These are phyloP conservation scores for Ulota crispa DNA, from an alignment of 225 moss, liverwort and hornwort genomes.

Conservation along the genomic window DNA sequence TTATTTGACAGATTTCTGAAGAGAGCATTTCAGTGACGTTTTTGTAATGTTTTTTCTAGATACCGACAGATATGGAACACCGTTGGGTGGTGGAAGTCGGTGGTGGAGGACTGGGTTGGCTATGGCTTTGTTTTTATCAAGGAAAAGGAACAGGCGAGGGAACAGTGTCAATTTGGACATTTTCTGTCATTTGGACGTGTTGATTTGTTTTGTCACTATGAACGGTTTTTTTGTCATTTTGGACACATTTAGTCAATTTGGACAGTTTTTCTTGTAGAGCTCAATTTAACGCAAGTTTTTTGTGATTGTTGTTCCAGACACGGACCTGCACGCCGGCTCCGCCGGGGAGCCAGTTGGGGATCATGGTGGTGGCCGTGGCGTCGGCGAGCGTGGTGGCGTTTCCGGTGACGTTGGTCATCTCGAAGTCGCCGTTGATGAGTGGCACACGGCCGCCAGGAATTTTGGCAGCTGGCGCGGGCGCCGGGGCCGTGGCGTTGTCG, in stretches of 20 bases:
- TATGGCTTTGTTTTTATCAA: not conserved
- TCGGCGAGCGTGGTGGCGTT: slow-evolving; percentile 15
- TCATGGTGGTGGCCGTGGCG: not conserved
- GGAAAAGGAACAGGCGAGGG: no score
- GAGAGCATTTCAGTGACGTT: no score
- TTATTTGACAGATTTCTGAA: not conserved
- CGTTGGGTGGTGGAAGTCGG: no score
- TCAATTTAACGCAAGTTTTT: no score
- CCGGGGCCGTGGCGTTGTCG: slow-evolving; percentile 18
- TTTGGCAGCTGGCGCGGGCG: not conserved
- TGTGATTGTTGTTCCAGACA: no score
- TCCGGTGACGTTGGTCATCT: slow-evolving; percentile 23
- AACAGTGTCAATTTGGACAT: no score
- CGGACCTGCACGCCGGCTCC: slow-evolving; percentile 33
- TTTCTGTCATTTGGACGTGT: no score
- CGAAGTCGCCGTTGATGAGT: slow-evolving; percentile 48
- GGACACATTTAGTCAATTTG: no score
- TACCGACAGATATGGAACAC: not conserved
- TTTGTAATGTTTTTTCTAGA: not conserved
- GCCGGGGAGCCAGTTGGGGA: slow-evolving; percentile 46
- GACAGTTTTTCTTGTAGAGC: no score
- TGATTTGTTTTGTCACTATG: no score
- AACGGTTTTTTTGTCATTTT: no score
- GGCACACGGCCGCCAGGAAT: slow-evolving; percentile 1
- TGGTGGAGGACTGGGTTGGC: not conserved